A percentile compares a stretch with the other conserved stretches of the same genome.
Conservation (phyloP, 495 filamentous ascomycete genomes). For the Daldinia loculata region DNA sequence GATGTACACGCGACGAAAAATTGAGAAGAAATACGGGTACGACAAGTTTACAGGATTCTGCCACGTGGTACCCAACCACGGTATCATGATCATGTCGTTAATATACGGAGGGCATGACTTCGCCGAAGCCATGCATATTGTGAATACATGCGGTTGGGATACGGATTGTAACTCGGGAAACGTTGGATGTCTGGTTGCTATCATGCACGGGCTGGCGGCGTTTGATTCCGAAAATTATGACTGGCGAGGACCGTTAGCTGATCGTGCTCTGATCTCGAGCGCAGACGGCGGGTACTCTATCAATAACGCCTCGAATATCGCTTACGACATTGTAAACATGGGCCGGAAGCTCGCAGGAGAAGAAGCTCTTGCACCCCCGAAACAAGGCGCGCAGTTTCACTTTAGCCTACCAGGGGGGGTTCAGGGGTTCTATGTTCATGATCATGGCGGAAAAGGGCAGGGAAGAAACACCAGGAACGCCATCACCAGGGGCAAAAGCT, state of each 20-base stretch:
- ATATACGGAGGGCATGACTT: conserved; percentile 43
- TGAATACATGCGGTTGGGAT: conserved; percentile 49
- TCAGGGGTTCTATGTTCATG: conserved; percentile 41
- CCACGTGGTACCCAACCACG: conserved; percentile 48
- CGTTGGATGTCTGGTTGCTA: conserved; percentile 43
- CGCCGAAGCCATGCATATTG: conserved; percentile 47
- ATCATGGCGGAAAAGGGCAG: not conserved
- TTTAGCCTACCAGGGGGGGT: conserved; percentile 46
- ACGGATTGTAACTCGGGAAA: conserved; percentile 50
- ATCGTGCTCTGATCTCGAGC: conserved; percentile 46
- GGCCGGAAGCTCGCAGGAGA: conserved; percentile 33
- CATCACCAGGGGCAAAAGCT: conserved; percentile 16
- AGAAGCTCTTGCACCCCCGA: conserved; percentile 29
- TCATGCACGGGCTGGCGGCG: conserved; percentile 45
- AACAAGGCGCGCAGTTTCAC: conserved; percentile 47
- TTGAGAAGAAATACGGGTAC: conserved; percentile 46
- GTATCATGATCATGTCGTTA: conserved; percentile 47
- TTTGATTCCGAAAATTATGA: conserved; percentile 33
- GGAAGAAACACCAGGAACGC: conserved; percentile 24
- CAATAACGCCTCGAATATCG: conserved; percentile 47
- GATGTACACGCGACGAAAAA: conserved; percentile 40
- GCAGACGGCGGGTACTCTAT: conserved; percentile 49
- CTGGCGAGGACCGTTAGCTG: conserved; percentile 46
- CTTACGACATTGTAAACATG: conserved; percentile 40
- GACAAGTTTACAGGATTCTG: conserved; percentile 45